Percentiles rank a stretch among this genome's conserved stretches.
These are phyloP conservation scores for Candolleomyces efflorescens DNA, from an alignment of 768 basidiomycete genomes.

Conservation along the genomic window DNA sequence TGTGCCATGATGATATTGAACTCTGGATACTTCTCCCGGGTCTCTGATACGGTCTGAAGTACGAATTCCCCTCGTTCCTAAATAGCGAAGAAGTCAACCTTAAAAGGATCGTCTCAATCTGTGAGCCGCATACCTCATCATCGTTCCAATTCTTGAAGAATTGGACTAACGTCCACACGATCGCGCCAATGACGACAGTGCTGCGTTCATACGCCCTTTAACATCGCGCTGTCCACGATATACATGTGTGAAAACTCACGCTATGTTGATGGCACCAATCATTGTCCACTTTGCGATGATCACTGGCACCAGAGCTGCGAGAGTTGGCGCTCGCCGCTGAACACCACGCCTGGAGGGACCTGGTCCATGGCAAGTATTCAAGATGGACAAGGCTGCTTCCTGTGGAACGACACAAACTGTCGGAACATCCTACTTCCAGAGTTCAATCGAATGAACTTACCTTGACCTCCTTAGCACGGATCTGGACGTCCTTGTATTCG, in stretches of 20 bases:
- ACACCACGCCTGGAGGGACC: too few species aligned
- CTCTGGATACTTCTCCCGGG: not conserved
- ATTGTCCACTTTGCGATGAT: too few species aligned
- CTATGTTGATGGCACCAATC: too few species aligned
- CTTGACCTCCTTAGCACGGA: conserved; percentile 8
- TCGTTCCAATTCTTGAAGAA: not conserved
- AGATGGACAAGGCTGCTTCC: not conserved
- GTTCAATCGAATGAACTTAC: not conserved
- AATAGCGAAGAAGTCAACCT: not conserved
- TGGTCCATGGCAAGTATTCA: not conserved
- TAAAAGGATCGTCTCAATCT: too few species aligned
- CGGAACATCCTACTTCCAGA: not conserved
- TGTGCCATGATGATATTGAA: conserved; percentile 1
- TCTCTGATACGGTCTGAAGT: not conserved
- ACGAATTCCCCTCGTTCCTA: conserved; percentile 6
- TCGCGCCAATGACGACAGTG: not conserved
- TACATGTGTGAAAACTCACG: too few species aligned
- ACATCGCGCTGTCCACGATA: too few species aligned
- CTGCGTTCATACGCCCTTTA: not conserved
- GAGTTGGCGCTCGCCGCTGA: too few species aligned
- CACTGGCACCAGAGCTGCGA: too few species aligned
- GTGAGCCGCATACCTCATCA: not conserved
- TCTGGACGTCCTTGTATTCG: not conserved
- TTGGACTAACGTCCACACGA: not conserved
- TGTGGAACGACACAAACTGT: not conserved